These are phyloP conservation scores for Boehmeria nivea DNA, from an alignment of 306 rosid species.

Conservation along the genomic window DNA sequence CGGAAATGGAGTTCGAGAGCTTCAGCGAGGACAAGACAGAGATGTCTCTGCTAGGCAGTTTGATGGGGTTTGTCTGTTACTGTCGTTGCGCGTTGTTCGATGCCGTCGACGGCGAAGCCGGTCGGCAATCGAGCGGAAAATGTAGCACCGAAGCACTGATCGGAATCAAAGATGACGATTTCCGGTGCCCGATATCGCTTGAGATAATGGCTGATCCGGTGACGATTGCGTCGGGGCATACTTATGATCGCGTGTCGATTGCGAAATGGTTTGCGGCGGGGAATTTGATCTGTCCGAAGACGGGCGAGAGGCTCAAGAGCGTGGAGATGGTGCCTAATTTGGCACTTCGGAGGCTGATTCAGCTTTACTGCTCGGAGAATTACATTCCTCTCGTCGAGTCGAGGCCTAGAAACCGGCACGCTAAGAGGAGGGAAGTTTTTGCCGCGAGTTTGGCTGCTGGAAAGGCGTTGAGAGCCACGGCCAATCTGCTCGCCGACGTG, in stretches of 20 bases:
- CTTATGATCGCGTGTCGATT: conserved; percentile 83
- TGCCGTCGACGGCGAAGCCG: conserved; percentile 32
- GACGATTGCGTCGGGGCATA: conserved; percentile 71
- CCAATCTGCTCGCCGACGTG: conserved; percentile 27
- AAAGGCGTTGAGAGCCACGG: conserved; percentile 42
- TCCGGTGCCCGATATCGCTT: conserved; percentile 76
- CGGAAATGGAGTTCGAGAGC: conserved; percentile 51
- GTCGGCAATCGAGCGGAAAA: conserved; percentile 23
- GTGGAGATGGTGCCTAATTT: conserved; percentile 58
- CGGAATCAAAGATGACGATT: conserved; percentile 53
- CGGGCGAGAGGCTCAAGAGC: conserved; percentile 53
- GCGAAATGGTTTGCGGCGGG: conserved; percentile 65
- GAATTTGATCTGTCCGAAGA: conserved; percentile 63
- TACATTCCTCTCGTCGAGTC: conserved; percentile 32
- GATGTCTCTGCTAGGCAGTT: conserved; percentile 27
- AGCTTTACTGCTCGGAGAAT: conserved; percentile 44
- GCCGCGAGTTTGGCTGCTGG: conserved; percentile 47
- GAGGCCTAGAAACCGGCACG: conserved; percentile 33
- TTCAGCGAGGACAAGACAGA: conserved; percentile 28
- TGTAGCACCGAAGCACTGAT: conserved; percentile 11
- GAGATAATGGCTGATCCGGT: conserved; percentile 85
- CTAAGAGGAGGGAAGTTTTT: conserved; percentile 19
- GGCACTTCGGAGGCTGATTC: conserved; percentile 44
- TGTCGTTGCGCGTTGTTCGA: conserved; percentile 52
- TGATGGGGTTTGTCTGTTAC: conserved; percentile 53